Conservation (phyloP, 1,139 yeast species). For the Eremothecium cymbalariae region DNA sequence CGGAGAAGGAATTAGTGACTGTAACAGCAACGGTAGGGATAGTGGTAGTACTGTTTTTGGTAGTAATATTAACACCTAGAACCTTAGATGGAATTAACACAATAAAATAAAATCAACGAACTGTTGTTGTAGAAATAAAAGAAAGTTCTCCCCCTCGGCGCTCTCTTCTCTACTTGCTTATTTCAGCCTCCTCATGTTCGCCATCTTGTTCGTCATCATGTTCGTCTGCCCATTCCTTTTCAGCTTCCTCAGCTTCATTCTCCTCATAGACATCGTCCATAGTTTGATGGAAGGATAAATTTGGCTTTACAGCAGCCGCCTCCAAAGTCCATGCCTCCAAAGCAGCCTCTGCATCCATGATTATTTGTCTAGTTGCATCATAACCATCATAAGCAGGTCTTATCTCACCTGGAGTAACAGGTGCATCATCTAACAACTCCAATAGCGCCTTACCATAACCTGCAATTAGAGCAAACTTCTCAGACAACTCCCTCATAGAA, state of each 20-base stretch:
- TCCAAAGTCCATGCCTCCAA: conserved; percentile 79
- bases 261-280: conserved; percentile 52
- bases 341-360: conserved; percentile 78
- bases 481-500: conserved; percentile 73
- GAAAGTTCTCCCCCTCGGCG: background rate
- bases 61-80: too few species aligned
- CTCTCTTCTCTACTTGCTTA: background rate
- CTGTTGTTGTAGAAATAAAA: background rate
- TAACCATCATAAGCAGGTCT: conserved; percentile 84
- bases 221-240: conserved; percentile 32
- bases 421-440: conserved; percentile 74
- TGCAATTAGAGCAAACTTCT: conserved; percentile 76
- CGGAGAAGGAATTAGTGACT: too few species aligned
- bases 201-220: conserved; percentile 26
- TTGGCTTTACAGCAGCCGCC: conserved; percentile 71
- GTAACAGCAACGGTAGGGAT: too few species aligned
- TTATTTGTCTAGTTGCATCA: conserved; percentile 80
- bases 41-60: too few species aligned
- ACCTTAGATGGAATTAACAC: too few species aligned
- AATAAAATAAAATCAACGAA: conserved; percentile 5
- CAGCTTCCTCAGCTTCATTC: conserved; percentile 27
- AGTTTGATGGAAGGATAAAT: conserved; percentile 67
- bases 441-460: conserved; percentile 83
- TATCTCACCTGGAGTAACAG: conserved; percentile 87
- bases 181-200: conserved; percentile 4